phyloP scores from a whole-genome alignment of 2,329 filamentous ascomycete genomes.

The Botrytis medusae region DNA sequence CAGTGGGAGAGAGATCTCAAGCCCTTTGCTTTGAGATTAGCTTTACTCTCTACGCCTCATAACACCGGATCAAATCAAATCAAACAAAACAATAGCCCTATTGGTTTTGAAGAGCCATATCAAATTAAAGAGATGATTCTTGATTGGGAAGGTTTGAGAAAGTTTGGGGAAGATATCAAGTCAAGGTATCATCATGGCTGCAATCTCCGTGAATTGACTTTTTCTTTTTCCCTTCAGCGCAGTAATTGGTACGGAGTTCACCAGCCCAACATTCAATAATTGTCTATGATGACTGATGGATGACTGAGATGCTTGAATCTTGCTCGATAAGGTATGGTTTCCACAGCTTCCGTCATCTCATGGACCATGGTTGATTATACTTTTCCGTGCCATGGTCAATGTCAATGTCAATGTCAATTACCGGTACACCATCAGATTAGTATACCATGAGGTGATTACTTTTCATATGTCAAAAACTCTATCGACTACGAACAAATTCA shows the following conservation, averaged over 20 bases:
- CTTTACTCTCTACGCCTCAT: neutral
- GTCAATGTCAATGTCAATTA: neutral
- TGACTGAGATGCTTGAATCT: neutral
- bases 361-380: neutral
- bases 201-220: constrained; percentile 12
- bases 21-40: neutral
- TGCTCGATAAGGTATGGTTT: neutral
- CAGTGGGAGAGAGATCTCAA: neutral
- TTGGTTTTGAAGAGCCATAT: no score
- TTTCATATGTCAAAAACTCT: neutral
- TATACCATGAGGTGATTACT: neutral
- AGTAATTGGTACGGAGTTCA: neutral
- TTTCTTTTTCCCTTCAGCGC: neutral
- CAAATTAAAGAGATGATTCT: neutral
- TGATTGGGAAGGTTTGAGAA: neutral
- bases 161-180: neutral
- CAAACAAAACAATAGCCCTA: neutral
- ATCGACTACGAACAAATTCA: neutral
- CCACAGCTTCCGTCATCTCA: neutral
- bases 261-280: neutral
- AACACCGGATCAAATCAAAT: no score
- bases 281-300: constrained; percentile 1
- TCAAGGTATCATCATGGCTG: neutral
- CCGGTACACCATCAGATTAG: no score
- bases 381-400: neutral